Conservation (phyloP, 2,329 filamentous ascomycete genomes). For the Fusarium beomiforme region DNA sequence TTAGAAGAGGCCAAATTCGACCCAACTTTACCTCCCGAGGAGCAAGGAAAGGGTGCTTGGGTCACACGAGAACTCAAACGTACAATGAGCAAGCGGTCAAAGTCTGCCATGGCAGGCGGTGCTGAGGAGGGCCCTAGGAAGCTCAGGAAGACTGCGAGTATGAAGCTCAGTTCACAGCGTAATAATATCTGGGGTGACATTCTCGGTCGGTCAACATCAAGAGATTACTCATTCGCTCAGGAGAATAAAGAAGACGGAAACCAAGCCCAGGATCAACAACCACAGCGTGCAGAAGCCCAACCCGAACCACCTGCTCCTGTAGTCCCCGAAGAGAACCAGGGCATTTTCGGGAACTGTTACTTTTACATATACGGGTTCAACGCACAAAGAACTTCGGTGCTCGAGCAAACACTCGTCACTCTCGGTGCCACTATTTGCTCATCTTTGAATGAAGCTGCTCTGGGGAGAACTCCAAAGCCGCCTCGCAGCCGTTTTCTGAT, state of each 20-base stretch:
- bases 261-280: slow-evolving; percentile 7
- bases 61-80: slow-evolving; percentile 59
- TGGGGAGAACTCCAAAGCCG: slow-evolving; percentile 42
- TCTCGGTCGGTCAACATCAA: slow-evolving; percentile 60
- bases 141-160: slow-evolving; percentile 86
- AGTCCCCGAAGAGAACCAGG: slow-evolving; percentile 38
- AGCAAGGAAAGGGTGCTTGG: slow-evolving; percentile 84
- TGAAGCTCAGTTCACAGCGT: slow-evolving; percentile 81
- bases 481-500: slow-evolving; percentile 59
- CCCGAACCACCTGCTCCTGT: slow-evolving; percentile 18
- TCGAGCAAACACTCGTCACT: slow-evolving; percentile 59
- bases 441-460: slow-evolving; percentile 54
- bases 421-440: slow-evolving; percentile 57
- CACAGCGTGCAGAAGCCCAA: not conserved
- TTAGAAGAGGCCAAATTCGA: slow-evolving; percentile 89
- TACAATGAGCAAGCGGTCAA: slow-evolving; percentile 67
- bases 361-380: slow-evolving; percentile 72
- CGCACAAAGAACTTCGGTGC: slow-evolving; percentile 58
- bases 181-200: slow-evolving; percentile 94
- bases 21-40: slow-evolving; percentile 72
- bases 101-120: slow-evolving; percentile 58
- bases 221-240: slow-evolving; percentile 48
- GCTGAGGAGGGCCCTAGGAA: slow-evolving; percentile 76
- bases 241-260: slow-evolving; percentile 29
- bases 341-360: slow-evolving; percentile 64